Evolutionary conservation across 2,329 filamentous ascomycete species (phyloP).

Genomic region (Fonsecaea pugnacius): DNA sequence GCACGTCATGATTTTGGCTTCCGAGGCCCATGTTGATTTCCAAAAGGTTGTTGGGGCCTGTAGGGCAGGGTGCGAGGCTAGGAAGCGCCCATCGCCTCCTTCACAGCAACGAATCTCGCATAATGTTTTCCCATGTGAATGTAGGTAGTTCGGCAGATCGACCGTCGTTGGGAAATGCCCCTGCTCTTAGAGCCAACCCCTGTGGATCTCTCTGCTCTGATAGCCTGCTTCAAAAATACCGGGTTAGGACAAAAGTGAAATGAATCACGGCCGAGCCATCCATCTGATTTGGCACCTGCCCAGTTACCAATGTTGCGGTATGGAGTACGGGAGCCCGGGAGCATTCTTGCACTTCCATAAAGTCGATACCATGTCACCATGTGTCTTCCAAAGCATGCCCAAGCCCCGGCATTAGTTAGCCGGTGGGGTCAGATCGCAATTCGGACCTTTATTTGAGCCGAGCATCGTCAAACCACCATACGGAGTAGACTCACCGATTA

Average conservation of each 20-base stretch:
- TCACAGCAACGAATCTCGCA: not conserved
- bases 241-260: not conserved
- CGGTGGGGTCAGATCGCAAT: conserved; percentile 2
- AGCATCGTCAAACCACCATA: not conserved
- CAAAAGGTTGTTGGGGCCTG: not conserved
- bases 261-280: not conserved
- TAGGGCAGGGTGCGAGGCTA: not conserved
- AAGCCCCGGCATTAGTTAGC: not conserved
- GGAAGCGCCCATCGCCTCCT: not conserved
- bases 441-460: conserved; percentile 11
- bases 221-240: not conserved
- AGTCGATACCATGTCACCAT: not conserved
- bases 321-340: not conserved
- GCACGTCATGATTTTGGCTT: conserved; percentile 15
- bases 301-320: conserved; percentile 3
- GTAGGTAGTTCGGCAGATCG: not conserved
- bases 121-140: not conserved
- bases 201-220: conserved; percentile 5
- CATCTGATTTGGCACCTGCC: not conserved
- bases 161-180: not conserved
- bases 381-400: not conserved
- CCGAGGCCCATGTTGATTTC: not conserved
- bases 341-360: not conserved
- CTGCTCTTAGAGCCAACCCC: not conserved
- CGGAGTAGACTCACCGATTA: too few species aligned